Conservation (phyloP, 768 basidiomycete species). For the Lactifluus piperatus region DNA sequence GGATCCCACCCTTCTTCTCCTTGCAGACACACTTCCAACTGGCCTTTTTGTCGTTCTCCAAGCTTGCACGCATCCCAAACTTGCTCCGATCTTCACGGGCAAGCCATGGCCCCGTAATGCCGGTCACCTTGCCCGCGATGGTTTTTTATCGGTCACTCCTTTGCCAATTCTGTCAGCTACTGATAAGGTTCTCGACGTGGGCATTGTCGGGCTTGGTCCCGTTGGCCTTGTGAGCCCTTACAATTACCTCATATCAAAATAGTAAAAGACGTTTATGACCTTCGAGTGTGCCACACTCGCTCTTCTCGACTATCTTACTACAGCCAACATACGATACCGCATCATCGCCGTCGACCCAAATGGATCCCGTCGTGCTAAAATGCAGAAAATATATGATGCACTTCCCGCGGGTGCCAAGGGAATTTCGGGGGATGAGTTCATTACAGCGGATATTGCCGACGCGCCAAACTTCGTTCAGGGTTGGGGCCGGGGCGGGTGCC, state of each 20-base stretch:
- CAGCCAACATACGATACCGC: slow-evolving; percentile 38
- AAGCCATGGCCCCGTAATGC: slow-evolving; percentile 44
- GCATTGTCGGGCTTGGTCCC: slow-evolving; percentile 67
- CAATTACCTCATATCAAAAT: background rate
- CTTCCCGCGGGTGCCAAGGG: slow-evolving; percentile 32
- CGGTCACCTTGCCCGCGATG: slow-evolving; percentile 4
- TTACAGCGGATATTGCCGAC: slow-evolving; percentile 42
- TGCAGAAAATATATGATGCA: slow-evolving; percentile 45
- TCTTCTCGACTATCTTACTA: slow-evolving; percentile 51
- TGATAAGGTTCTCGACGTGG: slow-evolving; percentile 51
- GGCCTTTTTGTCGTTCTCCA: slow-evolving; percentile 71
- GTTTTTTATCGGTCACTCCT: background rate
- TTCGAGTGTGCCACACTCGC: slow-evolving; percentile 51
- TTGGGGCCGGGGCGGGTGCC: slow-evolving; percentile 55
- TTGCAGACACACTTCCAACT: slow-evolving; percentile 75
- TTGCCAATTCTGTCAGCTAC: slow-evolving; percentile 31
- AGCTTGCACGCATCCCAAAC: slow-evolving; percentile 64
- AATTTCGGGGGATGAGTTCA: slow-evolving; percentile 34
- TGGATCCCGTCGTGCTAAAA: slow-evolving; percentile 48
- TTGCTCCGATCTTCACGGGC: slow-evolving; percentile 49
- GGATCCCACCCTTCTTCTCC: slow-evolving; percentile 59
- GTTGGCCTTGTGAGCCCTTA: slow-evolving; percentile 50
- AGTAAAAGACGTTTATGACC: background rate
- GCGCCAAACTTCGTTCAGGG: slow-evolving; percentile 39
- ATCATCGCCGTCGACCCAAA: slow-evolving; percentile 60